Conservation (phyloP, 495 filamentous ascomycete genomes). For the Neurospora sp. region DNA sequence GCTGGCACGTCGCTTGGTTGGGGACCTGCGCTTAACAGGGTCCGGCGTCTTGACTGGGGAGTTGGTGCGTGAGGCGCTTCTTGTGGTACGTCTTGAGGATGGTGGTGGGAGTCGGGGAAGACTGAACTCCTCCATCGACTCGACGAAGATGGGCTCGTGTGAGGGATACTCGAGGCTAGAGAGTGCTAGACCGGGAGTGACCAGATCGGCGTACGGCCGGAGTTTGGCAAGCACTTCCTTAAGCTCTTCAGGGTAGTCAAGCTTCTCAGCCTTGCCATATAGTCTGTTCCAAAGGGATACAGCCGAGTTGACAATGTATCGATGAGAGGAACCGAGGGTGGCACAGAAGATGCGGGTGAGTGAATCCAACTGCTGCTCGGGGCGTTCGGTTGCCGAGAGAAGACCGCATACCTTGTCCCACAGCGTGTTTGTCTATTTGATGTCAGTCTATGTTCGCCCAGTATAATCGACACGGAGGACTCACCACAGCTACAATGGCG, state of each 20-base stretch:
- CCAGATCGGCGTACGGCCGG: constrained; percentile 30
- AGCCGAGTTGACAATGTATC: constrained; percentile 29
- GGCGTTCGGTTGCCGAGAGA: constrained; percentile 18
- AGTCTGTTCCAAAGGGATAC: constrained; percentile 35
- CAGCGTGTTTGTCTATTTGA: constrained; percentile 23
- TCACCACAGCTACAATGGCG: constrained; percentile 24
- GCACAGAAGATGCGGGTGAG: constrained; percentile 33
- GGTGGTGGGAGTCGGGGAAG: constrained; percentile 12
- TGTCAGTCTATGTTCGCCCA: constrained; percentile 10
- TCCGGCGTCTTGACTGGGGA: constrained; percentile 13
- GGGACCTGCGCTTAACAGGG: constrained; percentile 13
- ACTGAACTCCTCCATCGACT: constrained; percentile 41
- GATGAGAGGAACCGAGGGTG: constrained; percentile 39
- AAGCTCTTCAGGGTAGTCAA: constrained; percentile 34
- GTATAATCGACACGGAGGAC: constrained; percentile 6
- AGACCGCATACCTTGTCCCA: constrained; percentile 32
- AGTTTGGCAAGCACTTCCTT: constrained; percentile 28
- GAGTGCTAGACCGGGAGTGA: constrained; percentile 29
- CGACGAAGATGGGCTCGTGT: constrained; percentile 33
- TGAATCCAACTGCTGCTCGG: constrained; percentile 26
- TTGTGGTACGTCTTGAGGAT: constrained; percentile 4
- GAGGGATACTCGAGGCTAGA: constrained; percentile 18
- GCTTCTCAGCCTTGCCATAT: constrained; percentile 24
- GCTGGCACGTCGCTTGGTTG: constrained; percentile 16
- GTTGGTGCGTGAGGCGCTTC: not conserved